Evolutionary conservation across 495 filamentous ascomycete species (phyloP).

Genomic region (Emericellopsis terricola): DNA sequence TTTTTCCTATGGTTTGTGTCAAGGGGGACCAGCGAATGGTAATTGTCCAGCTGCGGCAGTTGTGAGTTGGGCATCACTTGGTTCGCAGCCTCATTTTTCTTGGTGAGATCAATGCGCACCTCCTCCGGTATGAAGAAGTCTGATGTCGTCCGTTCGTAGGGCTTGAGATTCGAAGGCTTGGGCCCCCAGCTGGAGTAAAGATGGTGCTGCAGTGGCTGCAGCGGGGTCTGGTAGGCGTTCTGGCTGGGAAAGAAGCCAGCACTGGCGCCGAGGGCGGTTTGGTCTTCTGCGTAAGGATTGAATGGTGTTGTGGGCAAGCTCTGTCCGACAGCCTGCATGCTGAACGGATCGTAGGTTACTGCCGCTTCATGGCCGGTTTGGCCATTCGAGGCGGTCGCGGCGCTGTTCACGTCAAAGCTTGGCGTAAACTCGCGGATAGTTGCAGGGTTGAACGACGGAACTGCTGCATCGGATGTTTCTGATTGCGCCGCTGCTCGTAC

Average conservation of each 20-base stretch:
- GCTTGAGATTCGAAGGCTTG: conserved; percentile 54
- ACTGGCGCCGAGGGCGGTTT: conserved; percentile 23
- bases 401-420: conserved; percentile 43
- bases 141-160: conserved; percentile 69
- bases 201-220: conserved; percentile 80
- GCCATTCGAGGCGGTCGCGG: no score
- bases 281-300: conserved; percentile 50
- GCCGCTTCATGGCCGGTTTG: background rate
- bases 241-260: conserved; percentile 30
- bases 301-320: conserved; percentile 33
- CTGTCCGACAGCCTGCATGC: conserved; percentile 33
- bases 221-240: conserved; percentile 23
- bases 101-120: conserved; percentile 72
- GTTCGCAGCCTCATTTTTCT: conserved; percentile 67
- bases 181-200: conserved; percentile 80
- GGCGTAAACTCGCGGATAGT: conserved; percentile 69
- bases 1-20: conserved; percentile 61
- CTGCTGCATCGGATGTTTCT: conserved; percentile 9
- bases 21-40: conserved; percentile 80
- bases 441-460: conserved; percentile 28
- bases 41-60: conserved; percentile 65
- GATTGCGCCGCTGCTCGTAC: conserved; percentile 19
- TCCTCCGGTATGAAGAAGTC: conserved; percentile 82
- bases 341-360: conserved; percentile 40
- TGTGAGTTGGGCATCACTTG: conserved; percentile 67